Percentiles rank a stretch among this genome's conserved stretches.
Conservation (phyloP, 768 basidiomycete genomes). For the Tubosaeta sp. region DNA sequence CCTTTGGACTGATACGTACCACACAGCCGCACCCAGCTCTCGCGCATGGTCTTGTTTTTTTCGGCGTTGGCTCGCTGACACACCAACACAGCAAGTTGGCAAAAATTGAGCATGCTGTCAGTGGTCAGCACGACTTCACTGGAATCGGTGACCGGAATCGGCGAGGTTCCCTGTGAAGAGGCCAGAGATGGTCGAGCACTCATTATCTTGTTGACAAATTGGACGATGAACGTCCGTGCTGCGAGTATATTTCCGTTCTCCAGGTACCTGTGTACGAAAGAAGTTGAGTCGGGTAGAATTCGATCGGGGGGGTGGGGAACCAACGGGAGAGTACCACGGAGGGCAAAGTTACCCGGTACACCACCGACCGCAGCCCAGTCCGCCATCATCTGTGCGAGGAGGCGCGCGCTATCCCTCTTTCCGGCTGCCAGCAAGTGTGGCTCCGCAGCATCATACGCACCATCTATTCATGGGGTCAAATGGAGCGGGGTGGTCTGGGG, state of each 20-base stretch:
- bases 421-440: conserved; percentile 80
- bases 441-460: conserved; percentile 70
- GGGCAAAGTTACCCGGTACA: conserved; percentile 68
- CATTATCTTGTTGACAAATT: conserved; percentile 65
- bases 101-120: conserved; percentile 79
- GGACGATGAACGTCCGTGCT: conserved; percentile 86
- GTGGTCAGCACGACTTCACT: conserved; percentile 72
- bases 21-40: conserved; percentile 81
- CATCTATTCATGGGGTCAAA: conserved; percentile 47
- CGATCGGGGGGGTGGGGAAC: conserved; percentile 9
- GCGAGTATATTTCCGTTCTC: conserved; percentile 89
- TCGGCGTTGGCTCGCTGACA: conserved; percentile 85
- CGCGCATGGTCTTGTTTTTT: conserved; percentile 68
- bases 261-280: conserved; percentile 50
- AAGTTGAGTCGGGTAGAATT: conserved; percentile 2
- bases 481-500: background rate
- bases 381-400: conserved; percentile 81
- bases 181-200: conserved; percentile 39
- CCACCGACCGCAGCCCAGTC: conserved; percentile 65
- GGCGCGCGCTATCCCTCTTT: conserved; percentile 81
- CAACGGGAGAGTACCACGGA: conserved; percentile 83
- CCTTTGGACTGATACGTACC: conserved; percentile 79
- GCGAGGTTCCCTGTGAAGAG: conserved; percentile 37
- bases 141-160: conserved; percentile 42
- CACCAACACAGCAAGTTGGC: conserved; percentile 84